A percentile compares a stretch with the other conserved stretches of the same genome.
Evolutionary conservation across 164 flowering plant genomes (phyloP).

Genomic region (Vitis cinerea): DNA sequence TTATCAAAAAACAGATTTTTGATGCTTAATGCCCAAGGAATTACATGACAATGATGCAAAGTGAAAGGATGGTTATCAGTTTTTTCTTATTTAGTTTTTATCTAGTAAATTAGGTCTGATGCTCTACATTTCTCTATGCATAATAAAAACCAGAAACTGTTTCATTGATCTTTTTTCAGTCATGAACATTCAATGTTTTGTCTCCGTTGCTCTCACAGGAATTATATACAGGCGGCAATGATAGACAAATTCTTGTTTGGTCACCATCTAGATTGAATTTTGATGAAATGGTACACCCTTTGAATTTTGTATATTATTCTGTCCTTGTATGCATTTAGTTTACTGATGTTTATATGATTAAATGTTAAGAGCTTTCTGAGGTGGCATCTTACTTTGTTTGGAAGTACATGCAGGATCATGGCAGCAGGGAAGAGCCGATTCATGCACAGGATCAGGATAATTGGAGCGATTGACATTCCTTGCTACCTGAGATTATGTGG

Average conservation of each 20-base stretch:
- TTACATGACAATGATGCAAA: too few species aligned
- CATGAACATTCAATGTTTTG: neutral
- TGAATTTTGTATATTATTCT: neutral
- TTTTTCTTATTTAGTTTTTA: too few species aligned
- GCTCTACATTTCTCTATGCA: too few species aligned
- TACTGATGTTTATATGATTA: neutral
- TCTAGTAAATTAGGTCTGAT: too few species aligned
- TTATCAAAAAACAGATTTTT: too few species aligned
- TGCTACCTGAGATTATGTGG: neutral
- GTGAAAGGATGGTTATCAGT: too few species aligned
- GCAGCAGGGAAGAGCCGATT: constrained; percentile 13
- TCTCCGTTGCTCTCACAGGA: constrained; percentile 45
- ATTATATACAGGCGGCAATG: constrained; percentile 88
- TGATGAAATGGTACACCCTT: constrained; percentile 48
- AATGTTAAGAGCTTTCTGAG: neutral
- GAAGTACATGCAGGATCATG: constrained; percentile 38
- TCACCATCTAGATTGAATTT: constrained; percentile 53
- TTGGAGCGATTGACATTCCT: constrained; percentile 54
- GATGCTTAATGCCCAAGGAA: too few species aligned
- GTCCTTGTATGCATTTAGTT: neutral
- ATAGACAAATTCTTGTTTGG: constrained; percentile 93
- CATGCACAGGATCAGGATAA: constrained; percentile 44
- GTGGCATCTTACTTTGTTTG: constrained; percentile 3
- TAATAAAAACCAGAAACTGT: too few species aligned
- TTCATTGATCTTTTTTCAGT: neutral